These are phyloP conservation scores for Ormosia emarginata DNA, from an alignment of 306 rosid species.

Conservation along the genomic window DNA sequence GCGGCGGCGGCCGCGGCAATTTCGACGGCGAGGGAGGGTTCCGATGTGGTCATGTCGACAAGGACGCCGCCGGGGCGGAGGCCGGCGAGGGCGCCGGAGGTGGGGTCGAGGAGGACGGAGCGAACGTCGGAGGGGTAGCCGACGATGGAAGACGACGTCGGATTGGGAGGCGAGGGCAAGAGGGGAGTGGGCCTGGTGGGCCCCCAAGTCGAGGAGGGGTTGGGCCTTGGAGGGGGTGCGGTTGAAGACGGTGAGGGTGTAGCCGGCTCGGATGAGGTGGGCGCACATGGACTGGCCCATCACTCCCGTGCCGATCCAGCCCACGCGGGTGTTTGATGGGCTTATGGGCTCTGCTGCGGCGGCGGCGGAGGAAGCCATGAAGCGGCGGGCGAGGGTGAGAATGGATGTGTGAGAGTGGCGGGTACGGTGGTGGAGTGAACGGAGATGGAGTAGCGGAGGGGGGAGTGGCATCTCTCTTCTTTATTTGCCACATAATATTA, in stretches of 20 bases:
- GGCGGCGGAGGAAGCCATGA: constrained; percentile 45
- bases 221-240: constrained; percentile 86
- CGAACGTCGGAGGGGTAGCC: constrained; percentile 95
- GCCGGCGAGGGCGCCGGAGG: constrained; percentile 73
- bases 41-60: constrained; percentile 94
- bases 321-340: constrained; percentile 77
- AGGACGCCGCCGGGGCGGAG: constrained; percentile 79
- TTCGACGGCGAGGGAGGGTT: constrained; percentile 84
- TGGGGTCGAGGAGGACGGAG: constrained; percentile 67
- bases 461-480: constrained; percentile 6
- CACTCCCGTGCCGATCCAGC: constrained; percentile 97
- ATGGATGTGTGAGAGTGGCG: constrained; percentile 11
- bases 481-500: not conserved
- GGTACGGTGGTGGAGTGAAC: constrained; percentile 9
- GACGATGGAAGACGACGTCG: constrained; percentile 87
- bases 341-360: constrained; percentile 28
- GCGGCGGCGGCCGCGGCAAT: constrained; percentile 51
- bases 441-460: not conserved
- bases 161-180: constrained; percentile 65
- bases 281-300: constrained; percentile 90
- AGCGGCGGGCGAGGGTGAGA: constrained; percentile 29
- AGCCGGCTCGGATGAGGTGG: constrained; percentile 86
- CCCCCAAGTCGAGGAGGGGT: constrained; percentile 77
- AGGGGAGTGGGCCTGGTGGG: constrained; percentile 59
- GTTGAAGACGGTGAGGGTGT: constrained; percentile 81